Evolutionary conservation across 208 protist genomes (phyloP), one percentile per base, ranked within the genome.

Genomic region (Leishmania aethiopica): DNA sequence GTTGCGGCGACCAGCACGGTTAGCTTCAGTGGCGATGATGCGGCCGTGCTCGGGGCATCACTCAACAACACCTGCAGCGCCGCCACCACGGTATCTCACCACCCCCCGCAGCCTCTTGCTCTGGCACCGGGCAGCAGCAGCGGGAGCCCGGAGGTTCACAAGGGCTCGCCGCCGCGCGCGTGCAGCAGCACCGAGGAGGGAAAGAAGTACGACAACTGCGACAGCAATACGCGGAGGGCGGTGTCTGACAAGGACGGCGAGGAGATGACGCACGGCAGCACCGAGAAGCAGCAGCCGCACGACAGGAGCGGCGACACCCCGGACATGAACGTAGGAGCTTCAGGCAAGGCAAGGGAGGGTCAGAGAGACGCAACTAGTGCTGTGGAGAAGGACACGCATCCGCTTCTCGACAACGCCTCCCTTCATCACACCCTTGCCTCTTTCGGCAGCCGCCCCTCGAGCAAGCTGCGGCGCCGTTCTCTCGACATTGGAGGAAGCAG

Each of bases 221-320:
- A 80, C 80, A 84, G 83, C 77, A 77, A 75, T 10, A 57, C 79
- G 84, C 76, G 7, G 82, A 89, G 77, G 78, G 64, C 79, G 2
- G 32, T 86, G 73, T n/a, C 66, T 32, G 47, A 35, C 64, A 69
- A 57, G 3, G 81, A 82, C 35, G 71, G 3, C n/a, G 62, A 75
- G 69, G n/a, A 37, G 60, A 70, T 57, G 13, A 66, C 74, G 51
- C 76, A 82, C 74, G 47, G 45, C 78, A 75, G 42, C 67, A 59
- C 74, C 11, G 40, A 67, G 49, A 76, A 83, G 76, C 83, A 75
- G 77, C 40, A 74, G 45, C 45, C 11, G 22, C 57, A 71, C 64
- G 13, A 28, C 51, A 69, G 59, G 51, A 59, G 60, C 66, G 85
- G 77, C 59, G 77, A 69, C 32, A 70, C 25, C n/a, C 15, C 55